A percentile compares a stretch with the other conserved stretches of the same genome.
These are phyloP conservation scores for Arthroderma sp. DNA, from an alignment of 2,329 filamentous ascomycete species.

Conservation along the genomic window DNA sequence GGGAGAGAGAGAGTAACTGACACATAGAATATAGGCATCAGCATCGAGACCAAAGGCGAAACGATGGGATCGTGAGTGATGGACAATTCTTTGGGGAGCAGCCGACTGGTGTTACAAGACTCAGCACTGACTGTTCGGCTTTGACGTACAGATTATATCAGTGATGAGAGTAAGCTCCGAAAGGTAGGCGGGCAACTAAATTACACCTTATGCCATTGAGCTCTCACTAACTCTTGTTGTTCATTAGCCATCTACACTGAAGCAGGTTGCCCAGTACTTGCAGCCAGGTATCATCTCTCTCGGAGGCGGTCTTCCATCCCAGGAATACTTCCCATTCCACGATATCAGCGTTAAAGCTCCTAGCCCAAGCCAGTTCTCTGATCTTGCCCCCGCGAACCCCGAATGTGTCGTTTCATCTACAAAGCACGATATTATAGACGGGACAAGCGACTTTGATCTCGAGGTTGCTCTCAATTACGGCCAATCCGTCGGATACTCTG, in stretches of 20 bases:
- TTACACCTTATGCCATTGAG: background rate
- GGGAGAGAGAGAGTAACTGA: too few relatives aligned
- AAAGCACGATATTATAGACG: slow-evolving; percentile 68
- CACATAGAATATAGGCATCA: slow-evolving; percentile 29
- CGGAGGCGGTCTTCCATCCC: slow-evolving; percentile 78
- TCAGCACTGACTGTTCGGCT: slow-evolving; percentile 1
- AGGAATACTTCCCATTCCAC: slow-evolving; percentile 86
- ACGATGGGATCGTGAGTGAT: slow-evolving; percentile 61
- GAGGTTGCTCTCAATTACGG: slow-evolving; percentile 87
- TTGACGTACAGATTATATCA: slow-evolving; percentile 41
- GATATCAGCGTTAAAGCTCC: slow-evolving; percentile 65
- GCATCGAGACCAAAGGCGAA: slow-evolving; percentile 61
- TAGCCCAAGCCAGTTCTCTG: slow-evolving; percentile 54
- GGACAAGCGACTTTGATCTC: slow-evolving; percentile 57
- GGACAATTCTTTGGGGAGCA: background rate
- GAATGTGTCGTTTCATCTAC: slow-evolving; percentile 55
- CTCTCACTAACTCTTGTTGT: background rate
- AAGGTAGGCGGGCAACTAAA: slow-evolving; percentile 20
- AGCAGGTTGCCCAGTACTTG: slow-evolving; percentile 66
- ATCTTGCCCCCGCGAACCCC: slow-evolving; percentile 49
- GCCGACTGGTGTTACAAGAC: background rate
- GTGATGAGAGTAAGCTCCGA: slow-evolving; percentile 46
- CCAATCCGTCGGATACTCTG: slow-evolving; percentile 71
- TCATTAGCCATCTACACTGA: slow-evolving; percentile 61
- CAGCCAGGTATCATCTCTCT: slow-evolving; percentile 70